phyloP scores from a whole-genome alignment of 2,329 filamentous ascomycete genomes.

The Hypocrella siamensis region DNA sequence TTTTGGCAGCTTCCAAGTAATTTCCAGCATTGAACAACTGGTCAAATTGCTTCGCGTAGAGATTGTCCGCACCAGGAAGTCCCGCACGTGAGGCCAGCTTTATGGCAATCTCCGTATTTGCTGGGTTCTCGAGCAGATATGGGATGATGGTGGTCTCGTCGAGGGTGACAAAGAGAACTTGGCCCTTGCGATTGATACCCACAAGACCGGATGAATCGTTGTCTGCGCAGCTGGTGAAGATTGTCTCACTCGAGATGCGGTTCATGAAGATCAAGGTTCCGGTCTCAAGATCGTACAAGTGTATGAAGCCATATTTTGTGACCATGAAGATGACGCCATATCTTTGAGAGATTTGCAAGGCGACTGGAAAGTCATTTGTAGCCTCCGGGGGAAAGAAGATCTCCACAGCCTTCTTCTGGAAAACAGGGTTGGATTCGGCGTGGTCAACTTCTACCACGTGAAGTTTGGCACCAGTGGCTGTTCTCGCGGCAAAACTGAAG shows the following conservation, averaged over 20 bases:
- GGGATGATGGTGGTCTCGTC: constrained; percentile 85
- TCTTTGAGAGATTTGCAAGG: constrained; percentile 91
- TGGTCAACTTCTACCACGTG: constrained; percentile 98
- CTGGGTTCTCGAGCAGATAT: constrained; percentile 91
- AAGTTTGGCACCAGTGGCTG: constrained; percentile 78
- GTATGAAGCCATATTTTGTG: constrained; percentile 98
- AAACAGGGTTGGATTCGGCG: constrained; percentile 71
- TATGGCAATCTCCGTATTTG: constrained; percentile 83
- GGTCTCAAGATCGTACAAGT: constrained; percentile 93
- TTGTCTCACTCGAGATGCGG: constrained; percentile 96
- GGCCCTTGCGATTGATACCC: constrained; percentile 93
- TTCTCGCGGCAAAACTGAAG: constrained; percentile 91
- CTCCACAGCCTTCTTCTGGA: constrained; percentile 91
- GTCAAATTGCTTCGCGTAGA: constrained; percentile 89
- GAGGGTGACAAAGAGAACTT: constrained; percentile 85
- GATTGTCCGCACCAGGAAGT: constrained; percentile 81
- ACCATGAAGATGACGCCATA: constrained; percentile 96
- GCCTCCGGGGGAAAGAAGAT: constrained; percentile 96
- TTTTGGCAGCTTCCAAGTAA: constrained; percentile 81
- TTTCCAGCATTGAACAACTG: constrained; percentile 66
- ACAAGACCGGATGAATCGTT: constrained; percentile 75
- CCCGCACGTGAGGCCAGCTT: constrained; percentile 92
- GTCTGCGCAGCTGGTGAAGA: constrained; percentile 86
- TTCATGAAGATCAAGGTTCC: constrained; percentile 98
- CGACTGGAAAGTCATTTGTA: constrained; percentile 92